Conservation (phyloP, 2,329 filamentous ascomycete species). For the Penicillium sp. region DNA sequence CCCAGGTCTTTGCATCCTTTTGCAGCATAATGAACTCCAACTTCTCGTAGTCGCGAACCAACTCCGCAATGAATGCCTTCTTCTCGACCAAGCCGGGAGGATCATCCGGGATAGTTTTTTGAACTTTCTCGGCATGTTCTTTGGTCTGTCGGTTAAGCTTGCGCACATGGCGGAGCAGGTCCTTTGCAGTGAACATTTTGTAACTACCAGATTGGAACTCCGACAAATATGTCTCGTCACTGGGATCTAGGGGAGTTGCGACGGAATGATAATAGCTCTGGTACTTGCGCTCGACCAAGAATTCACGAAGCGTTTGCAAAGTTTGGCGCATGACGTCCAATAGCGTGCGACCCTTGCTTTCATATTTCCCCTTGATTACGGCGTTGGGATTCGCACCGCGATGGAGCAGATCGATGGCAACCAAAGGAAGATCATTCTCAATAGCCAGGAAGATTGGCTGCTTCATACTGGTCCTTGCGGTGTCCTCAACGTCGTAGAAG, state of each 20-base stretch:
- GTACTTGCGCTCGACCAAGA: conserved; percentile 32
- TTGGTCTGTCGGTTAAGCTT: conserved; percentile 38
- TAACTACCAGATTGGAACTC: conserved; percentile 57
- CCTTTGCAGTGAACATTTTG: conserved; percentile 52
- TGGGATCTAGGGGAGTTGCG: conserved; percentile 27
- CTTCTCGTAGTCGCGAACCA: conserved; percentile 53
- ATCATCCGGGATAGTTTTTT: conserved; percentile 7
- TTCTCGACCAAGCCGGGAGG: conserved; percentile 47
- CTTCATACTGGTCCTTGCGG: conserved; percentile 49
- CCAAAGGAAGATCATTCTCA: conserved; percentile 48
- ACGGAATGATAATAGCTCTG: not conserved
- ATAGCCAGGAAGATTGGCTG: conserved; percentile 68
- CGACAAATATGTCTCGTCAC: conserved; percentile 52
- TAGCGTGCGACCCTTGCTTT: conserved; percentile 37
- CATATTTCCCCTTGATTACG: conserved; percentile 45
- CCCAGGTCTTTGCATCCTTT: conserved; percentile 65
- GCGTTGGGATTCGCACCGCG: conserved; percentile 65
- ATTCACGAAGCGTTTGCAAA: conserved; percentile 51
- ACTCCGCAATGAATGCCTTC: conserved; percentile 51
- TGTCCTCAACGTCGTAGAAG: conserved; percentile 41
- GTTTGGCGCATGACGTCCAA: conserved; percentile 60
- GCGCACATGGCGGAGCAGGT: conserved; percentile 39
- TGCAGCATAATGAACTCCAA: conserved; percentile 55
- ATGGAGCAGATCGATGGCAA: conserved; percentile 59
- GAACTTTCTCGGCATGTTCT: conserved; percentile 24